These are phyloP conservation scores for Penicillium arizonense DNA, from an alignment of 495 filamentous ascomycete species.

Conservation along the genomic window DNA sequence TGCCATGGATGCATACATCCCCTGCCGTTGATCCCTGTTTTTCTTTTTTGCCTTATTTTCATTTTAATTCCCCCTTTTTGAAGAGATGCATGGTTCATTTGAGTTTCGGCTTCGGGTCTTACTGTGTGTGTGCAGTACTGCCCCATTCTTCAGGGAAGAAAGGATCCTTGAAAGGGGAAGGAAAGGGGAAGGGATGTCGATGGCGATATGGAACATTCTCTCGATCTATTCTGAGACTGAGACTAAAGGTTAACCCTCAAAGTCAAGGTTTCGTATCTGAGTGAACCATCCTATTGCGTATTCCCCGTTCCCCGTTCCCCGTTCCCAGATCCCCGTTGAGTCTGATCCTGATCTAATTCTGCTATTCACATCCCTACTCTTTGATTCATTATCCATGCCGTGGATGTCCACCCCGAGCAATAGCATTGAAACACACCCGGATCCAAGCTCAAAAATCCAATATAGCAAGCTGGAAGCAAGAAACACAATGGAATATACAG, in stretches of 20 bases:
- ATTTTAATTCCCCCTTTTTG: not conserved
- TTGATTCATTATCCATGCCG: too few species aligned
- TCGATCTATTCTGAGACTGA: not conserved
- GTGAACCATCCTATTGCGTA: not conserved
- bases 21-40: not conserved
- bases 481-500: not conserved
- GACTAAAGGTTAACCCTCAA: not conserved
- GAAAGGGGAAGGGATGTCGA: not conserved
- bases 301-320: not conserved
- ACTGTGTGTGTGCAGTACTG: not conserved
- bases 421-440: too few species aligned
- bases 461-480: not conserved
- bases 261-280: not conserved
- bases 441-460: too few species aligned
- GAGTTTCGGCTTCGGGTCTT: conserved; percentile 10
- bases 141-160: not conserved
- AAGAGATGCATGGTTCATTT: not conserved
- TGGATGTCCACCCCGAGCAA: too few species aligned
- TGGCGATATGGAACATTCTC: conserved; percentile 7
- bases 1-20: conserved; percentile 6
- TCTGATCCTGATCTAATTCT: too few species aligned
- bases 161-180: too few species aligned
- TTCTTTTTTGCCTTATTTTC: not conserved
- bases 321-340: not conserved
- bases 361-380: too few species aligned